These are phyloP conservation scores for Nemania sp. DNA, from an alignment of 2,329 filamentous ascomycete genomes.

Conservation along the genomic window DNA sequence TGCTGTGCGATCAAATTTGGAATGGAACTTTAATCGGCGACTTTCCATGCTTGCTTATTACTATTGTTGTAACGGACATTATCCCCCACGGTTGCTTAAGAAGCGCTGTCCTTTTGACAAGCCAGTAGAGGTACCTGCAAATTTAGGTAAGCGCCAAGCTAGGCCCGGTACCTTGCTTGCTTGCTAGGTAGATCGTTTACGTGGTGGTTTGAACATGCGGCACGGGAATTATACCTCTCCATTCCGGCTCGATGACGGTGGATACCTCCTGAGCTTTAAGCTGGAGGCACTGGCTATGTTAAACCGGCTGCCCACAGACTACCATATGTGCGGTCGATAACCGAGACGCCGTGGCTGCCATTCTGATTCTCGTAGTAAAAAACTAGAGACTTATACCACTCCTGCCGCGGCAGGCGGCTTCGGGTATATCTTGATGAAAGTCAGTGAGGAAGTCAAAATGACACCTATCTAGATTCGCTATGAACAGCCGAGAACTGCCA, in stretches of 20 bases:
- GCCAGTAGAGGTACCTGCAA: neutral
- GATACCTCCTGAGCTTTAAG: too few species aligned
- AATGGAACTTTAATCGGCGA: constrained; percentile 11
- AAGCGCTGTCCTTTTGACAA: neutral
- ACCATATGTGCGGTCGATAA: constrained; percentile 4
- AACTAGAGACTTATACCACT: too few species aligned
- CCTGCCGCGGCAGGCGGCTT: too few species aligned
- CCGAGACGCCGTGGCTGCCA: neutral
- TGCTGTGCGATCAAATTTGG: constrained; percentile 12
- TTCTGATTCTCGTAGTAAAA: too few species aligned
- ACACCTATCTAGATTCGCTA: neutral
- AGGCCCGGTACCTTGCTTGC: neutral
- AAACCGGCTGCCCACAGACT: neutral
- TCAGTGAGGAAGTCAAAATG: neutral
- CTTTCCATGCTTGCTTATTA: constrained; percentile 12
- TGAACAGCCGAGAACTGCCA: neutral
- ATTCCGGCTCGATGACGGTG: constrained; percentile 17
- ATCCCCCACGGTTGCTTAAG: neutral
- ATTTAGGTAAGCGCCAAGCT: constrained; percentile 2
- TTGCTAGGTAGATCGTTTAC: neutral
- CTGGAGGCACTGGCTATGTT: neutral
- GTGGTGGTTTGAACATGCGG: constrained; percentile 6
- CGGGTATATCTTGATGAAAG: too few species aligned
- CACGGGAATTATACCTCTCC: constrained; percentile 12
- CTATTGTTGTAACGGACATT: constrained; percentile 6